Evolutionary conservation across 2,329 filamentous ascomycete genomes (phyloP).

Genomic region (Trichophyton rubrum): DNA sequence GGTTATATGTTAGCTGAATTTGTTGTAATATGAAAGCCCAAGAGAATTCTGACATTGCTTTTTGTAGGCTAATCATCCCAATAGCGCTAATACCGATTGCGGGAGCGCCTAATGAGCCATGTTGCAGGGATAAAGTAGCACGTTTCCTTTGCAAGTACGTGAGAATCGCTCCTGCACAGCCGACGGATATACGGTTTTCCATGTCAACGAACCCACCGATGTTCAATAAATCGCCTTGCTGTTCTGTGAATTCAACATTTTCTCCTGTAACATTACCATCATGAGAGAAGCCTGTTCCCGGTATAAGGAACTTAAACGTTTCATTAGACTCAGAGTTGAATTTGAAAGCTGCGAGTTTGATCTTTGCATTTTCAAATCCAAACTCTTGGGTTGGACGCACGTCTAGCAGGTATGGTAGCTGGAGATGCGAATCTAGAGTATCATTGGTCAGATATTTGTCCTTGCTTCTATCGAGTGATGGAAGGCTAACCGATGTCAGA

Average conservation of each 20-base stretch:
- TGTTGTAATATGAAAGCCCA: neutral
- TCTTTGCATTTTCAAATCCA: conserved; percentile 51
- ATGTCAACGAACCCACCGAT: conserved; percentile 61
- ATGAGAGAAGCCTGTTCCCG: conserved; percentile 42
- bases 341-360: conserved; percentile 50
- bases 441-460: neutral
- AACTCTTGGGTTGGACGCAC: conserved; percentile 62
- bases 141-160: conserved; percentile 60
- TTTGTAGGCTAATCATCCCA: conserved; percentile 60
- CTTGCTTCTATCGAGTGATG: neutral
- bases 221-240: conserved; percentile 53
- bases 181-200: conserved; percentile 61
- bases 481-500: neutral
- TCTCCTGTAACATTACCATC: conserved; percentile 28
- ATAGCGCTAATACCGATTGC: conserved; percentile 52
- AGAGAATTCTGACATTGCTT: conserved; percentile 41
- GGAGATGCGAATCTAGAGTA: conserved; percentile 36
- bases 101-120: conserved; percentile 41
- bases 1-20: conserved; percentile 17
- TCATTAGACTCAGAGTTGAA: conserved; percentile 38
- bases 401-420: conserved; percentile 51
- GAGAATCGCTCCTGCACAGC: conserved; percentile 80
- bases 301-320: conserved; percentile 47
- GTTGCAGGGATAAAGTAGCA: conserved; percentile 50
- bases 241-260: conserved; percentile 38